A percentile compares a stretch with the other conserved stretches of the same genome.
These are phyloP conservation scores for Bryoerythrophyllum caledonicum DNA, from an alignment of 225 moss, liverwort and hornwort species.

Conservation along the genomic window DNA sequence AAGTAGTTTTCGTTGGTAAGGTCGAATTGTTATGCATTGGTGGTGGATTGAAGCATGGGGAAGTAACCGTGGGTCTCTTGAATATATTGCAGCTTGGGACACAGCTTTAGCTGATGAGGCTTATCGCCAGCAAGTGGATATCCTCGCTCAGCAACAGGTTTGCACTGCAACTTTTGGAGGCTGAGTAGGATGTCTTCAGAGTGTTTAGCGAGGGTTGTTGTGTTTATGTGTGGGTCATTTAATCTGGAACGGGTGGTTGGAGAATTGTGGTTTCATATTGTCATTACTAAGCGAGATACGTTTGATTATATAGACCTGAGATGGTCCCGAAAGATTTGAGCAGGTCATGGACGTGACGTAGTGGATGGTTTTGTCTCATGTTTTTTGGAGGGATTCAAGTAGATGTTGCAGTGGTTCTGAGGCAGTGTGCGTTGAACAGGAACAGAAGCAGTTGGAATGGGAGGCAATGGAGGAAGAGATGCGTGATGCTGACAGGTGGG, in stretches of 20 bases:
- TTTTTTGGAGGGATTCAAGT: background rate
- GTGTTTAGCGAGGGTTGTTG: background rate
- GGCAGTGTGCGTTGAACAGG: conserved; percentile 46
- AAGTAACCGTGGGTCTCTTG: conserved; percentile 6
- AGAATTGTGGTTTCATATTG: background rate
- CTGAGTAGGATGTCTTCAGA: background rate
- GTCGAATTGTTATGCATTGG: background rate
- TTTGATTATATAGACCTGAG: background rate
- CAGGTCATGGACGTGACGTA: background rate
- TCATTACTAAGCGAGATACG: background rate
- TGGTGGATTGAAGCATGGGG: conserved; percentile 1
- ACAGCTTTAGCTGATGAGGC: conserved; percentile 96
- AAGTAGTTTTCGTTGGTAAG: background rate
- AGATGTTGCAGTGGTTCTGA: conserved; percentile 19
- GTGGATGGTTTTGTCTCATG: background rate
- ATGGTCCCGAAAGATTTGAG: background rate
- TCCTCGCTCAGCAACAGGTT: conserved; percentile 95
- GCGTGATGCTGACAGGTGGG: conserved; percentile 92
- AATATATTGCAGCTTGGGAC: conserved; percentile 81
- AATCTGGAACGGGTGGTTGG: background rate
- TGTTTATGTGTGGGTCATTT: background rate
- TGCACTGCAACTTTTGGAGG: background rate
- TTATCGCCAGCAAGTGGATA: conserved; percentile 97
- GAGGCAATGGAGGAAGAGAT: conserved; percentile 96
- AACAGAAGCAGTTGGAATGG: conserved; percentile 96